These are phyloP conservation scores for Bipolaris bicolor DNA, from an alignment of 2,329 filamentous ascomycete species.

Conservation along the genomic window DNA sequence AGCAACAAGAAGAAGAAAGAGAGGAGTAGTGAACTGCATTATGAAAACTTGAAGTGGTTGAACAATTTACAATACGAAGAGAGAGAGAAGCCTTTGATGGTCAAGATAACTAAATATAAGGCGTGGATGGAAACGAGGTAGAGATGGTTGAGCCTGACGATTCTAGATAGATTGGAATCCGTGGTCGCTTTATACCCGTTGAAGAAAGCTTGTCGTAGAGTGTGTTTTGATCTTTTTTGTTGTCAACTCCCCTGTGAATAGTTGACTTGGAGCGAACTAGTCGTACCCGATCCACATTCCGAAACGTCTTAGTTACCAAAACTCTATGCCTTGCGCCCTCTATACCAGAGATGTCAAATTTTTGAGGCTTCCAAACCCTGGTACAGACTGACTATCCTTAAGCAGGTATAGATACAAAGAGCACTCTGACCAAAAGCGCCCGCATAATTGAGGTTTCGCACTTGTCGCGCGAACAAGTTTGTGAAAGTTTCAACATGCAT, in stretches of 20 bases:
- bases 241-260: background rate
- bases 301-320: background rate
- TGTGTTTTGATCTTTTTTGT: background rate
- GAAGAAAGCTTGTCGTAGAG: background rate
- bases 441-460: background rate
- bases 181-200: background rate
- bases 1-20: slow-evolving; percentile 9
- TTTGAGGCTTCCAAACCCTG: background rate
- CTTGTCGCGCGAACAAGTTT: background rate
- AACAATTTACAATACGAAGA: background rate
- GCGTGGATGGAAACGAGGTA: background rate
- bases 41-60: background rate
- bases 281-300: background rate
- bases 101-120: background rate
- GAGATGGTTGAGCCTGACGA: background rate
- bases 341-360: background rate
- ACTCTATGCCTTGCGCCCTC: background rate
- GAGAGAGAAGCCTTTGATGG: background rate
- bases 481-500: background rate
- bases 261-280: background rate
- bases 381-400: background rate
- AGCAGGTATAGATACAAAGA: background rate
- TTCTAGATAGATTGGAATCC: background rate
- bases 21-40: slow-evolving; percentile 7
- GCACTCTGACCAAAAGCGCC: background rate